Percentiles rank a stretch among this genome's conserved stretches.
phyloP scores from a whole-genome alignment of 208 protist species.

The Crithidia brevicula region DNA sequence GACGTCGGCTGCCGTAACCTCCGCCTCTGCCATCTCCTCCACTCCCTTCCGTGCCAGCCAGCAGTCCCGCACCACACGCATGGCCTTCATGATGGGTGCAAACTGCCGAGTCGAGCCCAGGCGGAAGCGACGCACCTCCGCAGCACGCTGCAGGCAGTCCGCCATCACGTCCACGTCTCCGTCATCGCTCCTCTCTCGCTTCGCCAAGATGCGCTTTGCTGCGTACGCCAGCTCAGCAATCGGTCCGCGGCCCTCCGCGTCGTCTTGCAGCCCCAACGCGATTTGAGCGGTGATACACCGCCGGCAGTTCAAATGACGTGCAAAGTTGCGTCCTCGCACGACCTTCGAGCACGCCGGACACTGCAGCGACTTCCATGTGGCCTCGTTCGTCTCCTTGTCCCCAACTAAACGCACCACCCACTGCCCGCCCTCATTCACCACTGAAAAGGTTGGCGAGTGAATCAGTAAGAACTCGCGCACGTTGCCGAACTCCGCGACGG shows the following conservation, averaged over 20 bases:
- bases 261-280: constrained; percentile 76
- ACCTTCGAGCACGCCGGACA: constrained; percentile 89
- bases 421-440: constrained; percentile 65
- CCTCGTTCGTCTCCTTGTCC: constrained; percentile 41
- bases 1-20: constrained; percentile 58
- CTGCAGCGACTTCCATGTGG: constrained; percentile 81
- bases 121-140: constrained; percentile 75
- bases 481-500: constrained; percentile 84
- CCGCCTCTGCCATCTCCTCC: constrained; percentile 54
- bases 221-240: constrained; percentile 82
- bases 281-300: constrained; percentile 89
- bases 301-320: constrained; percentile 82
- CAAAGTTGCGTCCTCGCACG: constrained; percentile 84
- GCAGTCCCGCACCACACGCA: constrained; percentile 77
- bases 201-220: constrained; percentile 69
- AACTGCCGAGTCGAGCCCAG: constrained; percentile 77
- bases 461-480: constrained; percentile 91
- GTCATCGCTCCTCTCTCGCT: constrained; percentile 67
- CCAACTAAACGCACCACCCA: constrained; percentile 82
- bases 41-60: constrained; percentile 79
- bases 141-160: constrained; percentile 53
- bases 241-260: constrained; percentile 66
- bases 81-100: constrained; percentile 83
- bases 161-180: constrained; percentile 83
- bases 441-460: constrained; percentile 86